Evolutionary conservation across 352 stramenopile species (phyloP).

Genomic region (Phytophthora niederhauseri): DNA sequence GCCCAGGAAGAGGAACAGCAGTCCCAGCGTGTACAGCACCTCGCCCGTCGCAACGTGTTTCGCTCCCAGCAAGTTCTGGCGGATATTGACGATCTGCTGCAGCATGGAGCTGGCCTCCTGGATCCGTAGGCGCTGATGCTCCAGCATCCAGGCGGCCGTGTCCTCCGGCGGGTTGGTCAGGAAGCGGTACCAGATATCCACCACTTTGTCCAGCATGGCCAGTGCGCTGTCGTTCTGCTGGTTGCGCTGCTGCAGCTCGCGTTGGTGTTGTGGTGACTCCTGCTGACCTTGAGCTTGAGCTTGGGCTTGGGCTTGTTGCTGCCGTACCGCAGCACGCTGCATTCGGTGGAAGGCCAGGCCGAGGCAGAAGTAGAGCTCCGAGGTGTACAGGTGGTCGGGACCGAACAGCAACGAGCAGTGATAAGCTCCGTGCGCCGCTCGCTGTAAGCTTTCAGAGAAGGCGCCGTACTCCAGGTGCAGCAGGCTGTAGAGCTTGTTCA

Average conservation of each 20-base stretch:
- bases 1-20: slow-evolving; percentile 61
- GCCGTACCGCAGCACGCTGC: slow-evolving; percentile 33
- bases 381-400: slow-evolving; percentile 75
- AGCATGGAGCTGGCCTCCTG: slow-evolving; percentile 66
- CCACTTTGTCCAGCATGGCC: slow-evolving; percentile 77
- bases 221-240: slow-evolving; percentile 58
- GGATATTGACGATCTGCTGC: slow-evolving; percentile 51
- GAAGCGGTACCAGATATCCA: slow-evolving; percentile 84
- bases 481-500: slow-evolving; percentile 79
- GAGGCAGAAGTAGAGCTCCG: slow-evolving; percentile 77
- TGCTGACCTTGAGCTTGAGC: slow-evolving; percentile 14
- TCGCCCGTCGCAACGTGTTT: slow-evolving; percentile 68
- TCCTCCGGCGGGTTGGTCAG: slow-evolving; percentile 71
- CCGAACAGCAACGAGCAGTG: slow-evolving; percentile 75
- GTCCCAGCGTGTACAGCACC: slow-evolving; percentile 59
- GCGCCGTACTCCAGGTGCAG: slow-evolving; percentile 59
- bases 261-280: slow-evolving; percentile 33
- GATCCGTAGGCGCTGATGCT: slow-evolving; percentile 62
- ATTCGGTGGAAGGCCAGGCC: slow-evolving; percentile 65
- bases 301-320: slow-evolving; percentile 16
- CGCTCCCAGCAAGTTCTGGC: slow-evolving; percentile 43
- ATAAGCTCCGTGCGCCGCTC: slow-evolving; percentile 69
- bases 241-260: slow-evolving; percentile 35
- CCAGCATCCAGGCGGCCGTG: slow-evolving; percentile 66
- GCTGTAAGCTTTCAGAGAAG: slow-evolving; percentile 60